Conservation (phyloP, 2,329 filamentous ascomycete genomes). For the Phaeomoniella chlamydospora region DNA sequence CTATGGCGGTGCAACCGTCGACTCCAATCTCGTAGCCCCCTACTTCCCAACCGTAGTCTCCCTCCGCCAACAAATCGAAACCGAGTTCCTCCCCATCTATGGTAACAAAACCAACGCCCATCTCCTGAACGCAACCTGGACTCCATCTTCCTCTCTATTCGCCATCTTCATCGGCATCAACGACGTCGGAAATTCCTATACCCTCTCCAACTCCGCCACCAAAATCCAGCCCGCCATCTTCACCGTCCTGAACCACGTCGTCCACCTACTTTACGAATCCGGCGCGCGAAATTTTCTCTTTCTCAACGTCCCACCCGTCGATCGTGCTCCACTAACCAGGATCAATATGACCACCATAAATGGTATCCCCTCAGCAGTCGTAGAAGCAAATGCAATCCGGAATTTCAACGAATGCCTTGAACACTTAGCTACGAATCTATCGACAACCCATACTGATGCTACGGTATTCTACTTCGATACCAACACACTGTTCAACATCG, state of each 20-base stretch:
- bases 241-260: conserved; percentile 26
- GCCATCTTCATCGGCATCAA: conserved; percentile 43
- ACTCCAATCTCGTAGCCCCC: conserved; percentile 35
- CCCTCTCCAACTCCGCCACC: conserved; percentile 12
- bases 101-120: conserved; percentile 13
- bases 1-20: conserved; percentile 38
- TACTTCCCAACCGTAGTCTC: conserved; percentile 25
- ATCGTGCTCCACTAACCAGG: conserved; percentile 14
- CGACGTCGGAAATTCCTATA: conserved; percentile 38
- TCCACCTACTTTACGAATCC: conserved; percentile 33
- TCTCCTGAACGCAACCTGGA: conserved; percentile 23
- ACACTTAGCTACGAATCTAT: conserved; percentile 17
- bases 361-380: conserved; percentile 1
- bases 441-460: conserved; percentile 13
- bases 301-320: conserved; percentile 39
- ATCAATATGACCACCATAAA: conserved; percentile 5
- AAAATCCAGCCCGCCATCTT: conserved; percentile 20
- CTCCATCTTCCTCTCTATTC: conserved; percentile 28
- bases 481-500: conserved; percentile 20
- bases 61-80: conserved; percentile 32
- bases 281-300: conserved; percentile 46
- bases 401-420: conserved; percentile 24
- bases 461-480: conserved; percentile 25
- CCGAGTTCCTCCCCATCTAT: conserved; percentile 26
- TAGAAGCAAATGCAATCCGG: conserved; percentile 15